Conservation (phyloP, 164 flowering plant genomes). For the Houttuynia cordata region DNA sequence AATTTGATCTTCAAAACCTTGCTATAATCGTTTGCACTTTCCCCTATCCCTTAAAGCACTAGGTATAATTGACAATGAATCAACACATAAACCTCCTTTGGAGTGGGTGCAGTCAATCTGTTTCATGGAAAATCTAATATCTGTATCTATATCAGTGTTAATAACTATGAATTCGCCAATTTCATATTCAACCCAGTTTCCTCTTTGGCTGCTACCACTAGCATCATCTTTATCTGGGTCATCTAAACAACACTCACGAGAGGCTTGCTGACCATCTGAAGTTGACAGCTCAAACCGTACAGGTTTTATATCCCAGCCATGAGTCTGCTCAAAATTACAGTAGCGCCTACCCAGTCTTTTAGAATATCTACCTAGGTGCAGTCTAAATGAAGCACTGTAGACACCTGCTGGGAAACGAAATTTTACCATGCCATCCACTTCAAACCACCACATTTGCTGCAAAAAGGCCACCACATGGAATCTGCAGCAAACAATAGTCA, state of each 20-base stretch:
- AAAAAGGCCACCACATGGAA: conserved; percentile 54
- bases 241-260: conserved; percentile 30
- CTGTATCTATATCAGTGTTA: conserved; percentile 13
- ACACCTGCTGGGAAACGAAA: conserved; percentile 53
- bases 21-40: background rate
- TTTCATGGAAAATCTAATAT: conserved; percentile 57
- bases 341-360: conserved; percentile 37
- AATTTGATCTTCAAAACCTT: too few species aligned
- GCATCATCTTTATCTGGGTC: conserved; percentile 27
- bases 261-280: conserved; percentile 46
- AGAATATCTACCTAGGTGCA: conserved; percentile 49
- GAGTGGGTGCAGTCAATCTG: conserved; percentile 88
- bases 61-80: conserved; percentile 53
- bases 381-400: conserved; percentile 47
- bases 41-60: conserved; percentile 20
- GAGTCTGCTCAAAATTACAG: conserved; percentile 41
- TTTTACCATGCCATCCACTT: conserved; percentile 49
- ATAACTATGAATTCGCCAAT: conserved; percentile 53
- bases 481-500: conserved; percentile 18
- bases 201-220: conserved; percentile 13
- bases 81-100: conserved; percentile 73
- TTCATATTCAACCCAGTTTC: conserved; percentile 43
- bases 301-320: conserved; percentile 85
- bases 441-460: conserved; percentile 86
- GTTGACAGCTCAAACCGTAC: conserved; percentile 50